Evolutionary conservation across 2,329 filamentous ascomycete species (phyloP), one percentile per base, ranked within the genome.

Genomic region (Botrytis pseudocinerea): DNA sequence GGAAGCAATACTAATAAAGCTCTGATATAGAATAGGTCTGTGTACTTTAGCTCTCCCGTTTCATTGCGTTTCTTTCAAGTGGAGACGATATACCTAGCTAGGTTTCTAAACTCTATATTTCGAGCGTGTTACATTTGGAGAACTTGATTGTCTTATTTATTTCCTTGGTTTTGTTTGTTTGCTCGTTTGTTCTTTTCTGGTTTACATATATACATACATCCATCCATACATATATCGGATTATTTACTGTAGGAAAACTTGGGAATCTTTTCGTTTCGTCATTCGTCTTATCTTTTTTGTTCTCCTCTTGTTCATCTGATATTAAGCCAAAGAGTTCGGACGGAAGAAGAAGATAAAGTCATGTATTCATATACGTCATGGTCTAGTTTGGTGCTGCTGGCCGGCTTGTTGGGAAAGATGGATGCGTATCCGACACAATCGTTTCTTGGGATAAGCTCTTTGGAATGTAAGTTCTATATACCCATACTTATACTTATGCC

Each of bases 391-490:
- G 3, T n/a, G 61, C 61, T 64, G 40, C 40, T 64, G 40, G 40
- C 25, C 40, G 28, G 61, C n/a, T 64, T 46, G n/a, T 22, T 64
- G 40, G n/a, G 40, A 3, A 32, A 10, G 6, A 6, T 64, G 12
- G 16, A 44, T 64, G 61, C 61, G 12, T 64, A 64, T 64, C 61
- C 61, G 14, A 64, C 61, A 64, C 40, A 64, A 22, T 64, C 12
- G 16, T 40, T 44, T 32, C 40, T 32, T 20, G 10, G 25, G n/a
- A n/a, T 28, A 6, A 32, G 18, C 32, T 64, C n/a, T 12, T 1
- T 18, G n/a, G 40, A 64, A 32, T 10, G 61, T 64, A 64, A 46
- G 61, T 63, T 54, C 14, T n/a, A 16, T n/a, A 54, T 54, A 38
- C 3, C 16, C 20, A 64, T 16, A 42, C 20, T 40, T 46, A 20